Base-by-base conservation (phyloP, 306 rosid species). In the Cucumis hystrix region DNA sequence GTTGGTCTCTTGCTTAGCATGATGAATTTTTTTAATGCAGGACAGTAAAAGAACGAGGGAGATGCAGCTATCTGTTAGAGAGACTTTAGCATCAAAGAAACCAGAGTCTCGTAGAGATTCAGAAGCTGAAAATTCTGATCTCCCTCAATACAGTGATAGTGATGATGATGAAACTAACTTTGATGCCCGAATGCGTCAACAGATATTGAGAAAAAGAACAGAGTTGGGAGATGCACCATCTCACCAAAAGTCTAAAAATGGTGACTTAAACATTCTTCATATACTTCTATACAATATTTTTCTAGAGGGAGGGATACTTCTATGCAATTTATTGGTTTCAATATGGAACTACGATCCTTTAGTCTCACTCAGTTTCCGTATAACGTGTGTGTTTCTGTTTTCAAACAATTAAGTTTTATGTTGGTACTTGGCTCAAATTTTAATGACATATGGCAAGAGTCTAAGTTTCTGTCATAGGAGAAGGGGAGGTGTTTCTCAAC, bases 181-280 rank as follows among this genome's bases (percentile, higher is more conserved):
- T 81, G 98, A 92, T 85, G 79, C 93, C 69, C 85, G 91, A 74
- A 96, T 96, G 99, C 97, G 98, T 72, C 82, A 74, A 84, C 91
- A 83, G 81, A 92, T 96, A 85, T 93, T 96, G 59, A 86, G 77
- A 82, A 96, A 86, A 81, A 87, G 92, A 77, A 88, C 79, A 39
- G 97, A 96, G 76, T 76, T 89, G 80, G 97, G 93, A 66, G 91
- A 88, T 84, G 77, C 64, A 68, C 93, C 92, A 58, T 82, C 88
- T 8, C 91, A 88, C 83, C 87, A 86, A 51, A 92, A 88, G 79
- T 52, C 78, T 73, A 86, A 17, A 75, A 84, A 85, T 67, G 97
- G 99, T 95, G 86, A 47, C 28, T 47, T 77, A 65, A 41, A 80
- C 65, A 10, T 73, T 73, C 75, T 74, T 49, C 57, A 6, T 77